phyloP scores from a whole-genome alignment of 1,284 basidiomycete genomes.

The Omphalotus olearius region DNA sequence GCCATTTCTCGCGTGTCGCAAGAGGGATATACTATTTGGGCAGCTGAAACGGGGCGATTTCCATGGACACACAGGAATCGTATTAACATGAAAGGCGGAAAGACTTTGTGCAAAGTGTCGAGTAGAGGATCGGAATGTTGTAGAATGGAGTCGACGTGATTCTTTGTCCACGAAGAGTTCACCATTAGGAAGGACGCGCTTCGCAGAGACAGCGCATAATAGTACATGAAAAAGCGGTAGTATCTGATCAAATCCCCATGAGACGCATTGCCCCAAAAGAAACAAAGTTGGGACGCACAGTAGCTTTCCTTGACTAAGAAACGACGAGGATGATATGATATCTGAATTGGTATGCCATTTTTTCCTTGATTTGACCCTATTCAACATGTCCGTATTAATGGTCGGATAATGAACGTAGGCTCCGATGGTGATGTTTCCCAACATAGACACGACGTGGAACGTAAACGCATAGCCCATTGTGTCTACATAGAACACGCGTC shows the following conservation, averaged over 20 bases:
- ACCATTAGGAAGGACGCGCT: constrained; percentile 83
- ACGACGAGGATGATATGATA: constrained; percentile 52
- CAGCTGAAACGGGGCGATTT: constrained; percentile 11
- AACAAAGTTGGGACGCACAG: constrained; percentile 42
- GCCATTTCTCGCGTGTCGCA: constrained; percentile 83
- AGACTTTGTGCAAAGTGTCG: constrained; percentile 37
- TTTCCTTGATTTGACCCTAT: constrained; percentile 63
- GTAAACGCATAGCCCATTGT: constrained; percentile 99
- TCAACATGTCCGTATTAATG: constrained; percentile 92
- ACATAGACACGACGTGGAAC: constrained; percentile 69
- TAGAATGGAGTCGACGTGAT: constrained; percentile 77
- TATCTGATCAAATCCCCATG: constrained; percentile 52
- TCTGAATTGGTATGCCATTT: constrained; percentile 68
- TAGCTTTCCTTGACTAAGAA: constrained; percentile 69
- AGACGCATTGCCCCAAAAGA: too few relatives aligned
- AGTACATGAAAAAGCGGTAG: constrained; percentile 83
- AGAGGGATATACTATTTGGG: constrained; percentile 81
- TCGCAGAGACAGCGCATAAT: constrained; percentile 77
- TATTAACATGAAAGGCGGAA: constrained; percentile 23
- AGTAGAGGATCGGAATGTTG: constrained; percentile 46
- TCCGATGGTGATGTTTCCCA: constrained; percentile 71
- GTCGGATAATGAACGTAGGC: constrained; percentile 97
- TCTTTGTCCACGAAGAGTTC: constrained; percentile 94
- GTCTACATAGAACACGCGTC: constrained; percentile 45
- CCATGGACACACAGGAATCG: constrained; percentile 19